Percentiles rank a stretch among this genome's conserved stretches.
Conservation (phyloP, 1,139 yeast genomes). For the Protomyces inouyei region DNA sequence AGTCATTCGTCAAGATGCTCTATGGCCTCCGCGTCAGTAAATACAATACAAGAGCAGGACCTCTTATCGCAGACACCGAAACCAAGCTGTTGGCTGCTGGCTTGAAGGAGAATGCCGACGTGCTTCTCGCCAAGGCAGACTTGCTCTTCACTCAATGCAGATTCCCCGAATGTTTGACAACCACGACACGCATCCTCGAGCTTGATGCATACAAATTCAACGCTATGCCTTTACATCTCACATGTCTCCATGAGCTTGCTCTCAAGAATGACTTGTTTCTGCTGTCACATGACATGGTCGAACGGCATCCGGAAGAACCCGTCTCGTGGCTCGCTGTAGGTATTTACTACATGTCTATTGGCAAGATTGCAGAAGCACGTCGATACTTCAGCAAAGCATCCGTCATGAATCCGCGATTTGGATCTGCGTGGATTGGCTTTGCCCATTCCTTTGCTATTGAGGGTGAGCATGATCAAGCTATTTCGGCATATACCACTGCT, state of each 20-base stretch:
- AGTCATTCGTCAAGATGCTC: conserved; percentile 67
- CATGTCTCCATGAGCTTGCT: conserved; percentile 80
- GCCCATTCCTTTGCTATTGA: conserved; percentile 97
- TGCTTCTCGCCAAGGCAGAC: conserved; percentile 67
- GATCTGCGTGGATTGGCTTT: conserved; percentile 97
- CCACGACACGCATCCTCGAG: conserved; percentile 56
- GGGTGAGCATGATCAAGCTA: conserved; percentile 98
- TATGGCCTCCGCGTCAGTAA: conserved; percentile 72
- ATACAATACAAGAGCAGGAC: conserved; percentile 47
- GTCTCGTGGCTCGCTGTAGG: conserved; percentile 94
- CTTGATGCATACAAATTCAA: conserved; percentile 67
- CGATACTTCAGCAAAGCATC: conserved; percentile 87
- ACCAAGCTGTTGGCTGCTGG: conserved; percentile 61
- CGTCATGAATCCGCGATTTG: conserved; percentile 79
- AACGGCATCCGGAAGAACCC: conserved; percentile 73
- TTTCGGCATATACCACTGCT: conserved; percentile 94
- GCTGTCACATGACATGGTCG: conserved; percentile 81
- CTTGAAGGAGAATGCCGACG: conserved; percentile 63
- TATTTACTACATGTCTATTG: conserved; percentile 73
- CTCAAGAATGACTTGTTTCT: conserved; percentile 76
- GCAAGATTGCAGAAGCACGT: conserved; percentile 75
- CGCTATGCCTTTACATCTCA: conserved; percentile 72
- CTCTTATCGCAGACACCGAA: conserved; percentile 50
- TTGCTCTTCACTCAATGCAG: conserved; percentile 69
- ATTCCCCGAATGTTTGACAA: conserved; percentile 66